Percentiles rank a stretch among this genome's conserved stretches.
phyloP scores from a whole-genome alignment of 2,329 filamentous ascomycete genomes.

The Fusarium xyrophilum region DNA sequence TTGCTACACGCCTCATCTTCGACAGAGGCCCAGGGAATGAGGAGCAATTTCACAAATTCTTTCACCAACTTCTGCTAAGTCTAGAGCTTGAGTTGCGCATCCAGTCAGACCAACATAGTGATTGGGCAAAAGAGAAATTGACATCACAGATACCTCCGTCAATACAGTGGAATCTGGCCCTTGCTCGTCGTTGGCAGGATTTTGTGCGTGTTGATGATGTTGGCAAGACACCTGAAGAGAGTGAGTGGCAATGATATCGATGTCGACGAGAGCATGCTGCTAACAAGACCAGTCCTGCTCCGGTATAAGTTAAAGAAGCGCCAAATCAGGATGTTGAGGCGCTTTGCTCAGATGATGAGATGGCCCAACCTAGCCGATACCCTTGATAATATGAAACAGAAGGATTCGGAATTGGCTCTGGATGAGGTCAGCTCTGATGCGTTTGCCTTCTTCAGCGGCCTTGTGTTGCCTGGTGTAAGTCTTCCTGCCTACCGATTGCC shows the following conservation, averaged over 20 bases:
- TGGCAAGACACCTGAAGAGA: constrained; percentile 59
- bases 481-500: neutral
- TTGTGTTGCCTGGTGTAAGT: constrained; percentile 73
- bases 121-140: constrained; percentile 69
- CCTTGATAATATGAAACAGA: constrained; percentile 66
- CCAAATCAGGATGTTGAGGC: constrained; percentile 72
- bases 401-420: constrained; percentile 64
- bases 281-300: constrained; percentile 57
- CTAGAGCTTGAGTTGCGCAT: constrained; percentile 76
- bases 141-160: constrained; percentile 70
- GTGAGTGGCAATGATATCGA: constrained; percentile 43
- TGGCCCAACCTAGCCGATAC: constrained; percentile 77
- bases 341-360: constrained; percentile 75
- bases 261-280: neutral
- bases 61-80: constrained; percentile 77
- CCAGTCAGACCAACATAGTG: constrained; percentile 66
- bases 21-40: constrained; percentile 63
- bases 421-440: constrained; percentile 71
- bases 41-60: constrained; percentile 69
- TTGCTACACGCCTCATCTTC: constrained; percentile 75
- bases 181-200: constrained; percentile 76
- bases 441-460: constrained; percentile 78
- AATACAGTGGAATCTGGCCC: constrained; percentile 74
- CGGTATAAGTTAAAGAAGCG: constrained; percentile 69
- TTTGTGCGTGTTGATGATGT: constrained; percentile 71